Conservation (phyloP, 106 monocot species). For the Dactylorhiza incarnata region DNA sequence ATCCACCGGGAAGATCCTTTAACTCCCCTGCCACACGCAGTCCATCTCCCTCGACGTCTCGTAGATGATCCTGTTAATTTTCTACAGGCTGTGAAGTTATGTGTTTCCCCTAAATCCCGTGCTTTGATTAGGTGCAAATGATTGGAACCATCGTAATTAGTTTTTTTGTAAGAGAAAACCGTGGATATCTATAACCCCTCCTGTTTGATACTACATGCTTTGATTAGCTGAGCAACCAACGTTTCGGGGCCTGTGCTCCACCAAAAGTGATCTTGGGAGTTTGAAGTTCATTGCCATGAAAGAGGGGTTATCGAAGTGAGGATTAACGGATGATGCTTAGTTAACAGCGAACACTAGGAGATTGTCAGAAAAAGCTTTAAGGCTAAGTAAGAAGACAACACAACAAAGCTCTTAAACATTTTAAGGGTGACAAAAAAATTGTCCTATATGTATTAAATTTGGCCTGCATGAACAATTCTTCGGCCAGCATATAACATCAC, state of each 20-base stretch:
- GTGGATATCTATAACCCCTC: background rate
- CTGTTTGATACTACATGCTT: slow-evolving; percentile 1
- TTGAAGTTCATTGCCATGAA: background rate
- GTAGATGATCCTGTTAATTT: slow-evolving; percentile 64
- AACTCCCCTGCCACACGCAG: slow-evolving; percentile 27
- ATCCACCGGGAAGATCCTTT: slow-evolving; percentile 68
- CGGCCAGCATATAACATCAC: too few species aligned
- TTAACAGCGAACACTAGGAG: background rate
- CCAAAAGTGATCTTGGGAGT: background rate
- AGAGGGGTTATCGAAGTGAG: background rate
- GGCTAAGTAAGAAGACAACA: background rate
- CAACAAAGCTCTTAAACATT: background rate
- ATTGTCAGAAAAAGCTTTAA: background rate
- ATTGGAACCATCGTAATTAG: background rate
- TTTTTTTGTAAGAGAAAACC: background rate
- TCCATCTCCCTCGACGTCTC: slow-evolving; percentile 37
- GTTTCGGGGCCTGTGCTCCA: background rate
- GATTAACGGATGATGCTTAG: background rate
- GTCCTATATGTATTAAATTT: too few species aligned
- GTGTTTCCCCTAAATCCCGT: slow-evolving; percentile 1
- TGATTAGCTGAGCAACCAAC: background rate
- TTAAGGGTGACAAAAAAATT: too few species aligned
- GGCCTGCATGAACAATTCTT: too few species aligned
- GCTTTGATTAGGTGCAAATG: background rate
- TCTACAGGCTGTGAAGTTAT: slow-evolving; percentile 38